Evolutionary conservation across 176 grass and related monocot genomes (phyloP).

Genomic region (Triticum dicoccoides): DNA sequence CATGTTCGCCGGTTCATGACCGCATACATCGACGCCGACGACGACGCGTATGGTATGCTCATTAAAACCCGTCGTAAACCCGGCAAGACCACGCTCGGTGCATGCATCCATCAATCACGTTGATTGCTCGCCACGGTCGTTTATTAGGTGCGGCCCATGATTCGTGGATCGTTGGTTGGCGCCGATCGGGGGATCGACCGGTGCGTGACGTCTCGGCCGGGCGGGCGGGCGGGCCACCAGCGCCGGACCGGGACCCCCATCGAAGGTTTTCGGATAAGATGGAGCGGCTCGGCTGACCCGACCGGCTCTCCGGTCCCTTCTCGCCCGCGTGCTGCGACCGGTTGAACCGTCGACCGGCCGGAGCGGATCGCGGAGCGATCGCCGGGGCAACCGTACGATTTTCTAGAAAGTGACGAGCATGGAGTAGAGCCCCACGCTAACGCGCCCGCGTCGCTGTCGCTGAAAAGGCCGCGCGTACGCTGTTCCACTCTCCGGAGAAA

Average conservation of each 20-base stretch:
- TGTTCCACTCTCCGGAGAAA: conserved; percentile 9
- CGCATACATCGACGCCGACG: neutral
- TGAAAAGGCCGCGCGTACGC: neutral
- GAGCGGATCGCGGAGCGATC: conserved; percentile 24
- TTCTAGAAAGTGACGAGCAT: neutral
- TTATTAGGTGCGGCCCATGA: neutral
- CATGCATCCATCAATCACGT: conserved; percentile 2
- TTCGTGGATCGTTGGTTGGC: neutral
- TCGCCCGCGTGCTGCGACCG: conserved; percentile 11
- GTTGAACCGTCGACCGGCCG: conserved; percentile 32
- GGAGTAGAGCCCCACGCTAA: conserved; percentile 11
- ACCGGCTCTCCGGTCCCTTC: neutral
- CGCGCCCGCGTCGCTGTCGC: conserved; percentile 17
- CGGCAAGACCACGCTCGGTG: neutral
- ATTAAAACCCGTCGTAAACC: neutral
- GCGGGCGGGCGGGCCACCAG: neutral
- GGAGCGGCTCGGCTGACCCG: neutral
- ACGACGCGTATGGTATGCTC: neutral
- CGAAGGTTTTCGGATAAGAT: conserved; percentile 43
- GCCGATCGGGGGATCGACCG: neutral
- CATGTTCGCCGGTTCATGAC: neutral
- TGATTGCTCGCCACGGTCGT: neutral
- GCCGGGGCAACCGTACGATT: neutral
- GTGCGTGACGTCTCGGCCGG: neutral
- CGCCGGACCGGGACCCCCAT: neutral